Conservation (phyloP, 2,329 filamentous ascomycete species). For the Raffaelea albimanens region DNA sequence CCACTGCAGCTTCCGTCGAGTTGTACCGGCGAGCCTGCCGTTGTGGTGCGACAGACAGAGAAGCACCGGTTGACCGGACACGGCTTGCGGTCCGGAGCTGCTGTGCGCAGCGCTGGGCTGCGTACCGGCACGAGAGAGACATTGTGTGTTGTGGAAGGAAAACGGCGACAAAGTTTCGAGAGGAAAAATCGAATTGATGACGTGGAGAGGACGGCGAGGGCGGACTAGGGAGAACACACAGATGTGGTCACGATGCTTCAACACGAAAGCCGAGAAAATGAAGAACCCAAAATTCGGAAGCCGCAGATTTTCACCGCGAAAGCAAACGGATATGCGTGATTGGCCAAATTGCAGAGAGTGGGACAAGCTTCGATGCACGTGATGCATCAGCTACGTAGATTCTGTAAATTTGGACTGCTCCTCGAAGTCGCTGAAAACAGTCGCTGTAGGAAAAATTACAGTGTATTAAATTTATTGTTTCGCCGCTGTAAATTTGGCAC, state of each 20-base stretch:
- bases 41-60: slow-evolving; percentile 26
- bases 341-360: neutral
- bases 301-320: slow-evolving; percentile 1
- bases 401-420: too few species aligned
- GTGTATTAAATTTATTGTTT: too few species aligned
- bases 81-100: slow-evolving; percentile 44
- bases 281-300: neutral
- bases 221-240: too few species aligned
- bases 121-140: slow-evolving; percentile 54
- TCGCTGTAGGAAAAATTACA: too few species aligned
- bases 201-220: neutral
- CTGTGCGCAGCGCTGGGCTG: slow-evolving; percentile 55
- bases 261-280: neutral
- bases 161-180: neutral
- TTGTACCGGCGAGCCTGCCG: slow-evolving; percentile 69
- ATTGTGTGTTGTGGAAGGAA: slow-evolving; percentile 28
- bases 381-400: too few species aligned
- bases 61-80: slow-evolving; percentile 34
- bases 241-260: neutral
- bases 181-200: too few species aligned
- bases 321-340: neutral
- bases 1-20: slow-evolving; percentile 68
- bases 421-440: too few species aligned
- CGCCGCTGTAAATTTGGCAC: too few species aligned
- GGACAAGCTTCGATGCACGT: neutral